Conservation (phyloP, 495 filamentous ascomycete species). For the Aspergillus funiculosus region DNA sequence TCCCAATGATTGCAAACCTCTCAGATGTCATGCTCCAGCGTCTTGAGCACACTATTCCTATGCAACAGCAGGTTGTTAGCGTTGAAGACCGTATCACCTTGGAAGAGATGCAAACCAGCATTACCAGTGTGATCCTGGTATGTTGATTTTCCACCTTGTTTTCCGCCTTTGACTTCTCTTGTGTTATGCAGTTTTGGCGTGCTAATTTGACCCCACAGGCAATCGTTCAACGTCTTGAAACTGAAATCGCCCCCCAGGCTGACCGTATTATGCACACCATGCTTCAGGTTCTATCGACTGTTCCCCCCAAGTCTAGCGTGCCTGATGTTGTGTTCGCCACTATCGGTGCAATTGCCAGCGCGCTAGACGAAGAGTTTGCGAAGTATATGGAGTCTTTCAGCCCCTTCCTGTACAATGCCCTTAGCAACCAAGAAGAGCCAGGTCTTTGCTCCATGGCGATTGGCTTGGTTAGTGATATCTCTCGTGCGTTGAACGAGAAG, state of each 20-base stretch:
- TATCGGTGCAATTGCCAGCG: constrained; percentile 77
- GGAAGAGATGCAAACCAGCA: constrained; percentile 95
- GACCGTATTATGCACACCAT: constrained; percentile 89
- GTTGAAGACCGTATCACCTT: constrained; percentile 90
- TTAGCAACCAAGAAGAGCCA: constrained; percentile 92
- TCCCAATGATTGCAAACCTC: constrained; percentile 71
- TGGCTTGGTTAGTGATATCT: constrained; percentile 92
- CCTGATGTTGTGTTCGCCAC: constrained; percentile 89
- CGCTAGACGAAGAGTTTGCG: constrained; percentile 83
- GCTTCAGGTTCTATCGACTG: constrained; percentile 70
- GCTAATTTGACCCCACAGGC: constrained; percentile 42
- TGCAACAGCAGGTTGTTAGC: constrained; percentile 91
- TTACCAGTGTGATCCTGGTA: constrained; percentile 77
- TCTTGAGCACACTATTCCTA: constrained; percentile 81
- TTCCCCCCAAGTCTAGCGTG: constrained; percentile 83
- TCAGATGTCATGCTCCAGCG: constrained; percentile 82
- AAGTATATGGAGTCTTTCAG: constrained; percentile 96
- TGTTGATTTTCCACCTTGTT: constrained; percentile 6
- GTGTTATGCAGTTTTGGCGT: no score
- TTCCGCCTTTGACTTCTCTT: no score
- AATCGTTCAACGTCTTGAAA: constrained; percentile 86
- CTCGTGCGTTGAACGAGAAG: constrained; percentile 80
- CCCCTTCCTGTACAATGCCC: constrained; percentile 85
- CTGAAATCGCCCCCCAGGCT: constrained; percentile 82
- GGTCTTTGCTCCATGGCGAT: constrained; percentile 95